A percentile compares a stretch with the other conserved stretches of the same genome.
Evolutionary conservation across 169 alveolate species (phyloP).

Genomic region (Toxoplasma gondii): DNA sequence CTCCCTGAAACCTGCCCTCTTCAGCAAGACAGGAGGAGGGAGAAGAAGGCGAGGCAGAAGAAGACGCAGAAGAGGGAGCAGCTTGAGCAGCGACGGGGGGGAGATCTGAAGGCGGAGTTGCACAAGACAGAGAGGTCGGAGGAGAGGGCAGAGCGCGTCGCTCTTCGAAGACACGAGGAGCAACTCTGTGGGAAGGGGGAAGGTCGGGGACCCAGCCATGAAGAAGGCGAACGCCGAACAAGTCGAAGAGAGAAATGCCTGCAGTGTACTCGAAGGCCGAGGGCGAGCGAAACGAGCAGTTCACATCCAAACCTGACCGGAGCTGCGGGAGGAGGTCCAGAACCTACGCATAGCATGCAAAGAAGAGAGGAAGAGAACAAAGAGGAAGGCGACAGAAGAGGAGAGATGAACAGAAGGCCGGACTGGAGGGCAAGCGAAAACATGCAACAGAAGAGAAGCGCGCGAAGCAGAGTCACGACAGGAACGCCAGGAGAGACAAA

Average conservation of each 20-base stretch:
- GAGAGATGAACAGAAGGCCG: no score
- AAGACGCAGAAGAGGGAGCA: no score
- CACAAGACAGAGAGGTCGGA: no score
- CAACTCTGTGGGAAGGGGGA: neutral
- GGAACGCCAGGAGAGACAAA: no score
- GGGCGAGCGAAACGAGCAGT: slow-evolving; percentile 42
- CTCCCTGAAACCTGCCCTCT: neutral
- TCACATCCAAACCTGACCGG: slow-evolving; percentile 56
- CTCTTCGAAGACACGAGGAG: neutral
- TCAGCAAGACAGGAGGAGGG: no score
- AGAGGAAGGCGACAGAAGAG: neutral
- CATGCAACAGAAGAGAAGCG: neutral
- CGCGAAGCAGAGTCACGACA: neutral
- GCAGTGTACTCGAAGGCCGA: slow-evolving; percentile 58
- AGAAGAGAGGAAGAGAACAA: neutral
- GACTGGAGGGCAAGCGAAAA: neutral
- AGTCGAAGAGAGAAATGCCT: slow-evolving; percentile 55
- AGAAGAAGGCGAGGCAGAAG: no score
- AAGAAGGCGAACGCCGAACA: slow-evolving; percentile 38
- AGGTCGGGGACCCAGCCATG: slow-evolving; percentile 57
- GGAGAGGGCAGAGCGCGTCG: neutral
- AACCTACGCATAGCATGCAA: slow-evolving; percentile 29
- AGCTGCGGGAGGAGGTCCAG: slow-evolving; percentile 55
- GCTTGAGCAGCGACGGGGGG: no score
- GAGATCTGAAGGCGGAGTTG: no score